Base-by-base conservation (phyloP, 495 filamentous ascomycete genomes). In the Xylaria grammica region DNA sequence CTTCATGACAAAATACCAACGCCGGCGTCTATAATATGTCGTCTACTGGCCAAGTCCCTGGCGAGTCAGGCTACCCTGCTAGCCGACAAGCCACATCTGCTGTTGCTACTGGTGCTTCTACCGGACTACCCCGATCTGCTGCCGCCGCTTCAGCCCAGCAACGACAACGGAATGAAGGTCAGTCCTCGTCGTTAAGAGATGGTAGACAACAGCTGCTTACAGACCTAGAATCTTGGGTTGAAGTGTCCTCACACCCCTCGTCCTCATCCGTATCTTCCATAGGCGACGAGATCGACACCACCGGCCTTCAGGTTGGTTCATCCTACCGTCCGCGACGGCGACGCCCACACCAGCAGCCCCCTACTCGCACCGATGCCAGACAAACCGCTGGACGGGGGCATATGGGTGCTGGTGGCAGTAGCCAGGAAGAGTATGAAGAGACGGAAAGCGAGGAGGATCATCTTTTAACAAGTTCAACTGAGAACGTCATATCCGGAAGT, bases 201-300 rank as follows among this genome's bases (percentile, higher is more conserved):
- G 19, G 51, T 36, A 40, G 34, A 62, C 24, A 38, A 42, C 53
- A 51, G 15, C 20, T 30, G 49, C 69, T 74, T 58, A 72, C 67
- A 63, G 29, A 51, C 40, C 52, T 85, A 94, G 95, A 97, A 78
- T 97, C 94, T 1, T 99, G 95, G 95, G 88, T 99, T 72, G 95
- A 99, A 75, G 87, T 99, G 60, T 85, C 91, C 49, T 98, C 95
- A 2, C 92, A 96, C 62, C 92, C 94, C 22, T 97, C 94, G 1
- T 86, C 85, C 15, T 94, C 94, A 10, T 96, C 95, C 15, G 80
- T 95, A n/a, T 97, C 94, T 13, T 96, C 92, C 20, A 89, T 89
- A 54, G 90, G 84, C 63, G 93, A 96, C 56, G 93, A 97, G 60
- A 90, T 96, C 68, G 89, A 96, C 56, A 94, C 90, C 15, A 93